Base-by-base conservation (phyloP, 2,329 filamentous ascomycete genomes). In the Colletotrichum sp. region DNA sequence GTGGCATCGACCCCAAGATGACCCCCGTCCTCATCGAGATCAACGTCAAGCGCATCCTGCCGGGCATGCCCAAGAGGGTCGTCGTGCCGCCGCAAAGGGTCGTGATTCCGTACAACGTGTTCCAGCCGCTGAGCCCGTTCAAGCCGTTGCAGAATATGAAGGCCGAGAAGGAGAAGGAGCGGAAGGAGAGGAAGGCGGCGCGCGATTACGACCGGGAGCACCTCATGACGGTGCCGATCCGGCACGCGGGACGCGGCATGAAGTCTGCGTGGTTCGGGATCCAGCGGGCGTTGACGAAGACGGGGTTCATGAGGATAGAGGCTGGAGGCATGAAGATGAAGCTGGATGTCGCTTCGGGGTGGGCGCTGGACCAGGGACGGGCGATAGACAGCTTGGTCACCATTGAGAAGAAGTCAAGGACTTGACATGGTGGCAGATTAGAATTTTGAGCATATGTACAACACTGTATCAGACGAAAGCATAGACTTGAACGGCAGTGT, bases 281-380 rank as follows among this genome's bases (percentile, higher is more conserved):
- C 26, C 85, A 84, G 73, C 85, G 89, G 64, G 87, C 89, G 3
- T 86, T 91, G 80, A 89, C 88, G 18, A 87, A 90, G 70, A 89
- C 90, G 72, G 91, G 91, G 1, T 92, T 91, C 76, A 85, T 88
- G 52, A 84, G 86, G 71, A 83, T 93, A 66, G 82, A 81, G 67
- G 83, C 91, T 16, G 83, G 88, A 13, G 87, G 85, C 21, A 81
- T 84, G 38, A 82, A 83, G 68, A 92, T 90, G 80, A 93, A 92
- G 84, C 81, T 93, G 26, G 91, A 93, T 78, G 85, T 92, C 18
- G 85, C 85, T 4, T 87, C 87, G 52, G 91, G 90, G 1, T 92
- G 90, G 84, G 89, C 89, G 26, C 85, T 92, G 65, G 91, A 93
- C 55, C 85, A 89, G 6, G 92, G 92, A 58, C 86, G 85, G 70